phyloP scores from a whole-genome alignment of 371 early-diverging fungal genomes.

The Smittium mucronatum region DNA sequence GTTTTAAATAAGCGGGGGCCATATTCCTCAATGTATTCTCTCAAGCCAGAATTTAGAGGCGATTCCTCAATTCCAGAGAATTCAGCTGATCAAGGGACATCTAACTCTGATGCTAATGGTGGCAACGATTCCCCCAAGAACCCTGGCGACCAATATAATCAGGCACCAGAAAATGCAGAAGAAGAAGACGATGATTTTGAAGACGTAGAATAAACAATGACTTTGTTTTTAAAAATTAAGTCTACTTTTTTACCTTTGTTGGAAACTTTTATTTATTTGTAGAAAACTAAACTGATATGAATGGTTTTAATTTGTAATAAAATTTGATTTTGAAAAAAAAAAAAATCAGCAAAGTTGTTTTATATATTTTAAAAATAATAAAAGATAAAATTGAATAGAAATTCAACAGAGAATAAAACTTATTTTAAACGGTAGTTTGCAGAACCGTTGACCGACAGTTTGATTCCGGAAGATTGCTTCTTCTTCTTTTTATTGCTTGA shows the following conservation, averaged over 20 bases:
- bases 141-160: constrained; percentile 17
- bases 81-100: constrained; percentile 5
- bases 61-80: constrained; percentile 35
- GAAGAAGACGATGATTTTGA: constrained; percentile 34
- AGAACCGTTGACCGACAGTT: background rate
- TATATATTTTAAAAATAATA: no score
- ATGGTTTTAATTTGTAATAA: no score
- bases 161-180: background rate
- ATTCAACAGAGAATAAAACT: no score
- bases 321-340: no score
- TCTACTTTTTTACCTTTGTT: constrained; percentile 2
- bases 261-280: no score
- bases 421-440: no score
- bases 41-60: constrained; percentile 67
- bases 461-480: background rate
- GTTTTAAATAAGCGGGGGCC: constrained; percentile 71
- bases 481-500: background rate
- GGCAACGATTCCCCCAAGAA: background rate
- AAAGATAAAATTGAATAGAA: no score
- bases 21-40: constrained; percentile 63
- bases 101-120: background rate
- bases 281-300: no score
- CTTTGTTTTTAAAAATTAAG: background rate
- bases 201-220: constrained; percentile 17
- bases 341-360: no score